A percentile compares a stretch with the other conserved stretches of the same genome.
Evolutionary conservation across 1,139 yeast species (phyloP).

Genomic region (Scheffersomyces lignicola): DNA sequence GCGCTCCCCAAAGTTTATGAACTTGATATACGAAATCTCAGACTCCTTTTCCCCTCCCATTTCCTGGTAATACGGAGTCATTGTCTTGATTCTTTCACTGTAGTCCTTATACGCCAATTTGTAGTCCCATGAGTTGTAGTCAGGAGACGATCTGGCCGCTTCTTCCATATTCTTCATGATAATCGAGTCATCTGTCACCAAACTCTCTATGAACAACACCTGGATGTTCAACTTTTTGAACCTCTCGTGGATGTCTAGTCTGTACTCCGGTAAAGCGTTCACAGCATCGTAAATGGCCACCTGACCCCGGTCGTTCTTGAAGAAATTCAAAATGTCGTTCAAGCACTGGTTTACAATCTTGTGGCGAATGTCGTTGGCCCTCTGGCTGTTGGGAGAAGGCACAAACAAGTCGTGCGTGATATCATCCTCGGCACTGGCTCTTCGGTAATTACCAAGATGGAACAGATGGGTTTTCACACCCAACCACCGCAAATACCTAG

Average conservation of each 20-base stretch:
- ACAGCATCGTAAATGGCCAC: slow-evolving; percentile 96
- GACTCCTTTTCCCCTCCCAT: slow-evolving; percentile 51
- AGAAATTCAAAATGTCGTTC: slow-evolving; percentile 69
- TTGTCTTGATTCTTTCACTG: slow-evolving; percentile 49
- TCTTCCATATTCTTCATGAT: slow-evolving; percentile 72
- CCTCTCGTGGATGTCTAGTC: slow-evolving; percentile 55
- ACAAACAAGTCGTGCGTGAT: slow-evolving; percentile 74
- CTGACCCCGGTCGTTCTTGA: slow-evolving; percentile 77
- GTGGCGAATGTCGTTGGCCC: slow-evolving; percentile 57
- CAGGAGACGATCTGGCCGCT: slow-evolving; percentile 88
- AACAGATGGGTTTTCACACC: slow-evolving; percentile 92
- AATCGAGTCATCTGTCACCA: slow-evolving; percentile 72
- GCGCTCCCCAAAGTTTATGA: slow-evolving; percentile 88
- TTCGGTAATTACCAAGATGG: slow-evolving; percentile 90
- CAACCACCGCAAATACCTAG: slow-evolving; percentile 89
- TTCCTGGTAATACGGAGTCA: slow-evolving; percentile 53
- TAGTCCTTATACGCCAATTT: slow-evolving; percentile 63
- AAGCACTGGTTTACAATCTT: slow-evolving; percentile 65
- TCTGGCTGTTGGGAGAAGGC: slow-evolving; percentile 54
- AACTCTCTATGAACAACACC: slow-evolving; percentile 83
- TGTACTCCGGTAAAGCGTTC: slow-evolving; percentile 72
- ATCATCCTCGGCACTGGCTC: slow-evolving; percentile 53
- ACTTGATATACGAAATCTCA: slow-evolving; percentile 70
- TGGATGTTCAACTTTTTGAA: slow-evolving; percentile 65
- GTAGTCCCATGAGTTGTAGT: slow-evolving; percentile 73